Evolutionary conservation across 345 rosid species (phyloP).

Genomic region (Trapa incisa): DNA sequence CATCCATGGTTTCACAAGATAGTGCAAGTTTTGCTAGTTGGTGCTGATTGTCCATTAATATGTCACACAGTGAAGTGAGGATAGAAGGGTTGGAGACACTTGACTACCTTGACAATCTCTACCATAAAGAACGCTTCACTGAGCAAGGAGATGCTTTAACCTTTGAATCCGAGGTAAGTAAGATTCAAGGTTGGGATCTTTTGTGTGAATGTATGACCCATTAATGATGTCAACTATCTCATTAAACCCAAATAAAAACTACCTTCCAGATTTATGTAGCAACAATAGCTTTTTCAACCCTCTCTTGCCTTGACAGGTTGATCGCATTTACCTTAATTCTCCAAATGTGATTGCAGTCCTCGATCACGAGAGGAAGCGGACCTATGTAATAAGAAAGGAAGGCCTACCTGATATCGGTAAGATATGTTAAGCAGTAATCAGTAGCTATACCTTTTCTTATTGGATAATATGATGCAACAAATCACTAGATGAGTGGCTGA

Average conservation of each 20-base stretch:
- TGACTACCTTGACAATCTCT: constrained; percentile 79
- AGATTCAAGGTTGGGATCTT: not conserved
- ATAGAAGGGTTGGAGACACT: constrained; percentile 86
- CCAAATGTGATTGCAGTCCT: constrained; percentile 53
- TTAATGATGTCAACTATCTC: not conserved
- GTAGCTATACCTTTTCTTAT: not conserved
- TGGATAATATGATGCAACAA: not conserved
- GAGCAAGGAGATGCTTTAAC: constrained; percentile 89
- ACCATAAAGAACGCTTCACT: constrained; percentile 62
- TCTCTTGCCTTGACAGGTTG: constrained; percentile 36
- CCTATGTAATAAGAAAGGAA: constrained; percentile 54
- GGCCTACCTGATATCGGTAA: constrained; percentile 58
- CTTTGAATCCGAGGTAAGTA: constrained; percentile 79
- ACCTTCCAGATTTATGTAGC: not conserved
- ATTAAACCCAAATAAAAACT: not conserved
- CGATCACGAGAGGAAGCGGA: constrained; percentile 65
- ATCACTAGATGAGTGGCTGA: no score
- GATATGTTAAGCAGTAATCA: not conserved
- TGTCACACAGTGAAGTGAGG: constrained; percentile 66
- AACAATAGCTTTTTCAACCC: not conserved
- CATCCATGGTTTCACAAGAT: not conserved
- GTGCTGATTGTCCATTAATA: not conserved
- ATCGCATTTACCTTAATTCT: constrained; percentile 64
- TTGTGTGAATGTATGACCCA: not conserved
- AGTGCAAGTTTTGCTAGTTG: not conserved